Percentiles rank a stretch among this genome's conserved stretches.
These are phyloP conservation scores for Gyromitra esculenta DNA, from an alignment of 2,329 filamentous ascomycete species.

Conservation along the genomic window DNA sequence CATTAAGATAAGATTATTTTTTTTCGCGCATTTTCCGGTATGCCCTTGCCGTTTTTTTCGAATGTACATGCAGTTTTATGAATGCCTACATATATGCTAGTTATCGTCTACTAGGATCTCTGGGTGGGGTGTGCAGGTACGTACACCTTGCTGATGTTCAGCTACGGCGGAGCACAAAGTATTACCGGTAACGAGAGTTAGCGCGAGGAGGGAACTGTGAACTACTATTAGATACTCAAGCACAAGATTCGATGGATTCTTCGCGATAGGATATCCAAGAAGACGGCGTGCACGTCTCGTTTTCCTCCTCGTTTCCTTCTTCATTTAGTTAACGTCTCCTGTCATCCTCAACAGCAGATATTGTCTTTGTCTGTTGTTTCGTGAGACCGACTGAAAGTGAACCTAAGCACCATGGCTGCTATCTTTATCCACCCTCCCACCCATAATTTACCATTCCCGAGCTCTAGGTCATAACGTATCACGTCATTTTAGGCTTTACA, in stretches of 20 bases:
- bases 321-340: conserved; percentile 13
- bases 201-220: conserved; percentile 23
- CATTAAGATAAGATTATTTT: conserved; percentile 4
- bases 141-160: conserved; percentile 32
- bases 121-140: conserved; percentile 46
- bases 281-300: conserved; percentile 13
- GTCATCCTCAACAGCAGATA: conserved; percentile 8
- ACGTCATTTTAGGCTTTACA: conserved; percentile 34
- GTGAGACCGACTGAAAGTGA: conserved; percentile 7
- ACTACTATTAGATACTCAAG: conserved; percentile 31
- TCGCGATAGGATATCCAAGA: conserved; percentile 31
- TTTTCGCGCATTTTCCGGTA: conserved; percentile 26
- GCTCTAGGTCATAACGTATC: neutral
- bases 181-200: conserved; percentile 32
- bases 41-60: conserved; percentile 27
- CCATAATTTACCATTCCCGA: neutral
- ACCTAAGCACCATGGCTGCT: conserved; percentile 17
- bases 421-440: conserved; percentile 18
- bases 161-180: conserved; percentile 10
- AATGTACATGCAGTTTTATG: conserved; percentile 20
- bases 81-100: neutral
- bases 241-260: conserved; percentile 31
- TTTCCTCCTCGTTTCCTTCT: conserved; percentile 7
- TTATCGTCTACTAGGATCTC: conserved; percentile 8
- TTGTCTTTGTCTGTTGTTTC: conserved; percentile 44